Evolutionary conservation across 1,139 yeast genomes (phyloP), one percentile per base, ranked within the genome.

Genomic region (Hyphopichia fennica): DNA sequence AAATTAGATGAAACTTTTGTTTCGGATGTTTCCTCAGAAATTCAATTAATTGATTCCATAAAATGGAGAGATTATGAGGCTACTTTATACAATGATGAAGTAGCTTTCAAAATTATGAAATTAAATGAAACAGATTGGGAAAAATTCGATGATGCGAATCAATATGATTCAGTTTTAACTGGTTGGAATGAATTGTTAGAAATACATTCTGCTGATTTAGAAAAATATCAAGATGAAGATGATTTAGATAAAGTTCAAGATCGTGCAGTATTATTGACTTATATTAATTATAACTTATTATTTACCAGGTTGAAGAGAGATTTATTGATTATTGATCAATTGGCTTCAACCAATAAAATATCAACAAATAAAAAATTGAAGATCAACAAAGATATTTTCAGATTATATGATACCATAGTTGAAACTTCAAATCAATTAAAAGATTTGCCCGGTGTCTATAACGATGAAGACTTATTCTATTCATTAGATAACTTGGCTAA

Each of bases 381-480:
- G 43, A 59, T 61, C 47, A 61, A 69, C 46, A 71, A 74, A 43
- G 84, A 81, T 49, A 61, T 67, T 6, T 59, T 72, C 36, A 74
- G 83, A 46, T 62, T 82, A 41, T 79, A 72, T 51, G 77, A 72
- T 43, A 68, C 75, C 13, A 75, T 82, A 39, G 57, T 76, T 16
- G 40, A 68, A 27, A 75, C 80, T 30, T 62, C 84, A 23, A 65
- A 65, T 6, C 84, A 85, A 51, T 63, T 89, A 39, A 72, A 77
- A 55, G 96, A 88, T 47, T 73, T 91, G 41, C 96, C 97, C 0
- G 98, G 98, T 72, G 96, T 91, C 18, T 82, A 85, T 57, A 87
- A 87, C 45, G 96, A 89, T 56, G 95, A 87, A 42, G 84, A 77
- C 28, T 71, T 91, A 42, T 60, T 68, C 48, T 63, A 66, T 15